Base-by-base conservation (phyloP, 257 asterid species). In the Gentiana straminea region DNA sequence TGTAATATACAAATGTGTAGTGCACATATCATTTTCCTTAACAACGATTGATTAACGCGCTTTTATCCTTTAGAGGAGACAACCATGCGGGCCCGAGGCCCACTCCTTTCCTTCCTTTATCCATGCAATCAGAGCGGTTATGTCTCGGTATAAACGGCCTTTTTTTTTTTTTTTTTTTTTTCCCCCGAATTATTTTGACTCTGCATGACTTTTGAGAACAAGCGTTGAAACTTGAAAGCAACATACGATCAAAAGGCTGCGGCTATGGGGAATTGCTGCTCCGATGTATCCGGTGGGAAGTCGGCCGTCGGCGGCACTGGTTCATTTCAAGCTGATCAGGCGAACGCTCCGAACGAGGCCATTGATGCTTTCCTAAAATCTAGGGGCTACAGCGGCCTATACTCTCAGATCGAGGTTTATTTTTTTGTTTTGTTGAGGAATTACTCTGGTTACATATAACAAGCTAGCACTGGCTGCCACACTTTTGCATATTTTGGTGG, bases 191-290 rank as follows among this genome's bases (percentile, higher is more conserved):
- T 4, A 3, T 32, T 1, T 41, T 41, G 46, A 41, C 0, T 41
- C 46, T 41, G 46, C 9, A 41, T 41, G 46, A 41, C 8, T 41
- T 10, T 53, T 6, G 15, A 12, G 8, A 4, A 11, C 6, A 45
- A 44, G 48, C 33, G 46, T 61, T 52, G 59, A 52, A 45, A 52
- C 48, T 61, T 52, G 59, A 52, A 45, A 52, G 56, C 7, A 47
- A 37, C 13, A 11, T 49, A 15, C 49, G 44, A 24, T 7, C 9
- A 63, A 54, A 62, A 41, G 54, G 53, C 70, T 53, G 53, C 60
- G 77, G 70, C 76, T 68, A 92, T 92, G 99, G 99, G 99, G 46
- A 92, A 79, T 73, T 92, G 99, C 79, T 92, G 78, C 69, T 86
- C 99, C 79, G 94, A 88, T 81, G 81, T 65, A 50, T 70, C 89